These are phyloP conservation scores for Glycine soja DNA, from an alignment of 306 rosid species.

Conservation along the genomic window DNA sequence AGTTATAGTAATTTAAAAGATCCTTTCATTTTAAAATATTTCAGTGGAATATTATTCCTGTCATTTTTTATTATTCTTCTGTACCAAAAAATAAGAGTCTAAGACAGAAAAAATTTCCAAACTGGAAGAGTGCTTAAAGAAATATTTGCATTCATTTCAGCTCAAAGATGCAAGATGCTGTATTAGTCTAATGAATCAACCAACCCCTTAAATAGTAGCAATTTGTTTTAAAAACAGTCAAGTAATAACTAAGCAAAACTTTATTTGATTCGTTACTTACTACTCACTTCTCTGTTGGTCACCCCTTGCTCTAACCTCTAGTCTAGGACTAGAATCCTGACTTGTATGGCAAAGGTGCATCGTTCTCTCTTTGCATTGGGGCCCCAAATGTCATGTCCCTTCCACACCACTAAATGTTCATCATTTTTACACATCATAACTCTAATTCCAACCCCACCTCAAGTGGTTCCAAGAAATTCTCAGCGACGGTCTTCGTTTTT, in stretches of 20 bases:
- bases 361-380: conserved; percentile 2
- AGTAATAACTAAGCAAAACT: neutral
- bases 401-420: too few relatives aligned
- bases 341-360: neutral
- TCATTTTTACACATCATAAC: too few relatives aligned
- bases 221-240: neutral
- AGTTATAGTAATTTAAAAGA: too few relatives aligned
- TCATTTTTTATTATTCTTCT: too few relatives aligned
- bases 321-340: neutral
- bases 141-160: too few relatives aligned
- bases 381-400: conserved; percentile 4
- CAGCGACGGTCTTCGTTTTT: conserved; percentile 4
- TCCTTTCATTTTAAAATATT: too few relatives aligned
- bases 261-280: neutral
- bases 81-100: too few relatives aligned
- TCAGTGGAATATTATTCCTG: too few relatives aligned
- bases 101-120: too few relatives aligned
- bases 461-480: conserved; percentile 26
- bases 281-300: neutral
- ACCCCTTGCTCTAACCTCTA: neutral
- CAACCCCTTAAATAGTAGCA: neutral
- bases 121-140: too few relatives aligned
- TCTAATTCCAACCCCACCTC: conserved; percentile 41
- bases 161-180: too few relatives aligned
- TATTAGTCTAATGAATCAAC: too few relatives aligned